These are phyloP conservation scores for Hortiboletus campestris DNA, from an alignment of 768 basidiomycete species.

Conservation along the genomic window DNA sequence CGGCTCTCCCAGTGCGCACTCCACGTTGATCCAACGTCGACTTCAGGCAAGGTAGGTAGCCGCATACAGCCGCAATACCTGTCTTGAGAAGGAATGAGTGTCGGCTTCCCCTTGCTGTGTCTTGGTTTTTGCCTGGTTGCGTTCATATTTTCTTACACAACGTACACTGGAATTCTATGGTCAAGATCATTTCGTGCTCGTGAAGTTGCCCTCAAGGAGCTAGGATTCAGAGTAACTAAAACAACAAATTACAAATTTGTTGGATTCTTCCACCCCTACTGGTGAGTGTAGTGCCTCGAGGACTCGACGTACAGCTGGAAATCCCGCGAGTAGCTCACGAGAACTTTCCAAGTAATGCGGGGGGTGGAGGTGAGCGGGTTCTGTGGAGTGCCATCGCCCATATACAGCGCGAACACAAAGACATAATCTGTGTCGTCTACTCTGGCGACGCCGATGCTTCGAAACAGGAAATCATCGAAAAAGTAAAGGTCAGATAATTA, in stretches of 20 bases:
- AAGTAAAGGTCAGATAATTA: slow-evolving; percentile 62
- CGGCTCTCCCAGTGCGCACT: background rate
- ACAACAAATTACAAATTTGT: slow-evolving; percentile 42
- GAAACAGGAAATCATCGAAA: slow-evolving; percentile 76
- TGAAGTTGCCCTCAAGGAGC: slow-evolving; percentile 18
- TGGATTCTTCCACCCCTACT: slow-evolving; percentile 96
- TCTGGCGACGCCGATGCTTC: slow-evolving; percentile 81
- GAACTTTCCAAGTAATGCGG: slow-evolving; percentile 71
- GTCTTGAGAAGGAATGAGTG: slow-evolving; percentile 11
- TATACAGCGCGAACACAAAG: slow-evolving; percentile 64
- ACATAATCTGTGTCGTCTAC: slow-evolving; percentile 78
- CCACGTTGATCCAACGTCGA: slow-evolving; percentile 2
- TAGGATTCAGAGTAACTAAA: slow-evolving; percentile 4
- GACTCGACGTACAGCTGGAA: background rate
- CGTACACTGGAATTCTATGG: slow-evolving; percentile 24
- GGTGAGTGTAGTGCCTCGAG: slow-evolving; percentile 47
- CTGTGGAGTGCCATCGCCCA: slow-evolving; percentile 87
- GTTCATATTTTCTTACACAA: slow-evolving; percentile 18
- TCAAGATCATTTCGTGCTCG: slow-evolving; percentile 23
- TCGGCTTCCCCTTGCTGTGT: slow-evolving; percentile 13
- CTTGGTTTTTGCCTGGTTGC: slow-evolving; percentile 8
- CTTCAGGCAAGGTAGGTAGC: background rate
- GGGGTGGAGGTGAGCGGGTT: slow-evolving; percentile 95
- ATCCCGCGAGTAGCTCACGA: slow-evolving; percentile 30
- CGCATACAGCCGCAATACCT: background rate